Evolutionary conservation across 169 alveolate species (phyloP), one percentile per base, ranked within the genome.

Genomic region (Sarcocystis neurona): DNA sequence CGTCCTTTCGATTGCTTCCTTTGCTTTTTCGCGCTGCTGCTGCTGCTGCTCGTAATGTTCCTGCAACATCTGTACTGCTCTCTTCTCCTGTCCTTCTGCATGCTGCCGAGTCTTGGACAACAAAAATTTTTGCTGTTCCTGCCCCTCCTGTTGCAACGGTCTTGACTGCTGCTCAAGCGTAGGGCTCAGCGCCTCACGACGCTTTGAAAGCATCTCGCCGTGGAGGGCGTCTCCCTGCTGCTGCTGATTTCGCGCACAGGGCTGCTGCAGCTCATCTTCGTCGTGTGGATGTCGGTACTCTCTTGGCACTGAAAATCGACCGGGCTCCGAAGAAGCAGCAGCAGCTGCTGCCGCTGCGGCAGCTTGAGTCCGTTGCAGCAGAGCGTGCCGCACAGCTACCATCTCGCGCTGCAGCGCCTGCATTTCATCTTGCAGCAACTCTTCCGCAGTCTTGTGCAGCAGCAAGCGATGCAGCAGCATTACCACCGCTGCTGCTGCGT

Each of bases 401-500:
- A 72, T 72, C 32, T 72, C 82, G 12, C 8, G 10, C n/a, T 72
- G 53, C 8, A 72, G 82, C 27, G 34, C 41, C 53, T 43, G 34
- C 82, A 72, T 72, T 39, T 72, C 82, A 6, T 72, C 56, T 4
- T 56, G 82, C 34, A 72, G 82, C 47, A 72, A 32, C 34, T 72
- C 82, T 39, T 72, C 82, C 30, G 82, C 48, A 4, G 82, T 72
- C 47, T 43, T 37, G 56, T 72, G 82, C 23, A 72, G 4, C 12
- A 72, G 37, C 39, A 53, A 48, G 34, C 82, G 82, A 39, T 72
- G 56, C 37, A 72, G 56, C 82, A 48, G 41, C 12, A 72, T 18
- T 30, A 15, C 48, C 1, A 23, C 82, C 2, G 82, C 82, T 0
- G 82, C 82, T 2, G 56, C 15, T 47, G 82, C 41, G 82, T 72